These are phyloP conservation scores for Ceratobasidium papillatum DNA, from an alignment of 1,284 basidiomycete species.

Conservation along the genomic window DNA sequence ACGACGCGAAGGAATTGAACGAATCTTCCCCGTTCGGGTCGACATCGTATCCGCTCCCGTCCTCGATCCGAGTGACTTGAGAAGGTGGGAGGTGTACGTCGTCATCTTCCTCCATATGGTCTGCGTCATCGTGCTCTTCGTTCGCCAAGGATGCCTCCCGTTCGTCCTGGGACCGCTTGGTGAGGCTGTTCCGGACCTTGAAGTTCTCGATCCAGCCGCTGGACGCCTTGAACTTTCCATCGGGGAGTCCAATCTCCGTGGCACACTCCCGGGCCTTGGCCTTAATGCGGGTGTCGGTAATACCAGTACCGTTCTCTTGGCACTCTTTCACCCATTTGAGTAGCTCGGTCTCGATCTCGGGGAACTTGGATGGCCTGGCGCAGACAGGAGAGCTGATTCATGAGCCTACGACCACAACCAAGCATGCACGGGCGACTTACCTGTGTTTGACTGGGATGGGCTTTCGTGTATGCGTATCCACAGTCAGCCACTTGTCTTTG, in stretches of 20 bases:
- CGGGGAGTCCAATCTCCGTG: constrained; percentile 61
- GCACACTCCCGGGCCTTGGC: constrained; percentile 76
- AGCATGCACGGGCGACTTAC: constrained; percentile 53
- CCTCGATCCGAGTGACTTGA: constrained; percentile 13
- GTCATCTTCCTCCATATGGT: constrained; percentile 36
- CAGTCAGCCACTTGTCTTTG: constrained; percentile 80
- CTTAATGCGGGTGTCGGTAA: constrained; percentile 78
- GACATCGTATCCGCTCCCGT: constrained; percentile 7
- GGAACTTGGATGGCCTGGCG: constrained; percentile 76
- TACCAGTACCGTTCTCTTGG: constrained; percentile 58
- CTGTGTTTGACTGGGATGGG: constrained; percentile 70
- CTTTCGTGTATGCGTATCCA: constrained; percentile 63
- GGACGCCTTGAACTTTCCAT: constrained; percentile 87
- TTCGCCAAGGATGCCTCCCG: not conserved
- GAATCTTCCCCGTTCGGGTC: not conserved
- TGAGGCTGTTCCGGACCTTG: constrained; percentile 72
- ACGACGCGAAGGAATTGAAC: not conserved
- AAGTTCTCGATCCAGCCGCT: constrained; percentile 93
- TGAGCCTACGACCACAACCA: constrained; percentile 12
- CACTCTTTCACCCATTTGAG: constrained; percentile 67
- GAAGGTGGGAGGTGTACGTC: constrained; percentile 1
- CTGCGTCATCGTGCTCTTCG: constrained; percentile 1
- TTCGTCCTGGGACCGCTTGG: constrained; percentile 25
- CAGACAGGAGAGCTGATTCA: constrained; percentile 22
- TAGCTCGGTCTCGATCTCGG: constrained; percentile 74